Base-by-base conservation (phyloP, 2,329 filamentous ascomycete genomes). In the Beauveria varroae region DNA sequence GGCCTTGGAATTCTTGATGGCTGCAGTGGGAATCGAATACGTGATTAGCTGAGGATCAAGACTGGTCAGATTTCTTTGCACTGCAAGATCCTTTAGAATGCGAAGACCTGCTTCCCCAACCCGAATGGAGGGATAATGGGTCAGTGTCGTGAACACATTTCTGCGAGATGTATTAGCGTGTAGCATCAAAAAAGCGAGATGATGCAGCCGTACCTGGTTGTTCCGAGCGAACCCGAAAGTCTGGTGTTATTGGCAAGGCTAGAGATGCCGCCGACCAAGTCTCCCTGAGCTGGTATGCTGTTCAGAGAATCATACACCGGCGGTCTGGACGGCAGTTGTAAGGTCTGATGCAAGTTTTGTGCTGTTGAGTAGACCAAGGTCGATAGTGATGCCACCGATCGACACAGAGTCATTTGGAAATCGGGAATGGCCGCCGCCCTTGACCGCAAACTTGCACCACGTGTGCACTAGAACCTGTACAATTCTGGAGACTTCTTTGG, bases 361-460 rank as follows among this genome's bases (percentile, higher is more conserved):
- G 14, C 64, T 54, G 43, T 68, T 69, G 60, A 74, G 63, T 12
- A 65, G 64, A 41, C 69, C 65, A 16, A 74, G 62, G 57, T 67
- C 68, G 43, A 74, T 67, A 2, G 72, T 73, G 50, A 74, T 69
- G 26, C 73, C 72, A n/a, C 66, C 66, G 1, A 67, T 60, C 7
- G 68, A 67, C 54, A 67, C 73, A 0, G 70, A 72, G n/a, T 68
- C 70, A 1, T 50, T 46, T 24, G 44, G 22, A 24, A 40, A 24
- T 1, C 60, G 51, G 2, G 52, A 47, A 47, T 58, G 56, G 5
- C 56, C 43, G 20, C 56, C 56, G 20, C 24, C 56, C 26, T 49
- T 47, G 18, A 58, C 44, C 14, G 55, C 55, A 47, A 57, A 47
- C 14, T 26, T 24, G 30, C 55, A 57, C 16, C 40, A 18, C 26